These are phyloP conservation scores for Magnolia officinalis DNA, from an alignment of 164 flowering plant genomes.

Conservation along the genomic window DNA sequence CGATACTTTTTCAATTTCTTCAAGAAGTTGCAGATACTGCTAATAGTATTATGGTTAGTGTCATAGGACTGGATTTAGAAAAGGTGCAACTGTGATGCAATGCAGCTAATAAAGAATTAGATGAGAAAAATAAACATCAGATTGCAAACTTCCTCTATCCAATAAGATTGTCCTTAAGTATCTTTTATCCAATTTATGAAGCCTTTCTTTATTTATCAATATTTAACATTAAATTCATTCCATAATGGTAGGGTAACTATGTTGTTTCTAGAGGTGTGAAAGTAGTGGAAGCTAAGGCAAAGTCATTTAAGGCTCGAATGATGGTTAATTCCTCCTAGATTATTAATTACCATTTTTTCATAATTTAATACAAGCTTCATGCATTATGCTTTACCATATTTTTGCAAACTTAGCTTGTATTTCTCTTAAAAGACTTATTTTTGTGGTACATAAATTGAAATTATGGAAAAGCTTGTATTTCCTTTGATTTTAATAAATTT, in stretches of 20 bases:
- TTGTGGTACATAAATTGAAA: too few species aligned
- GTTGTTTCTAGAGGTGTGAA: slow-evolving; percentile 95
- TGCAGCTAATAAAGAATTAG: slow-evolving; percentile 88
- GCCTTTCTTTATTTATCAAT: neutral
- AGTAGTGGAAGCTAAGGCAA: slow-evolving; percentile 93
- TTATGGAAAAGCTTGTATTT: too few species aligned
- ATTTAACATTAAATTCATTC: slow-evolving; percentile 5
- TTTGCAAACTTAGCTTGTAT: too few species aligned
- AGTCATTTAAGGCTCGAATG: slow-evolving; percentile 98
- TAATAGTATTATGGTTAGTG: slow-evolving; percentile 91
- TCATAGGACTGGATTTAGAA: slow-evolving; percentile 86
- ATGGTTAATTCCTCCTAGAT: slow-evolving; percentile 42
- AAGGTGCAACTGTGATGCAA: slow-evolving; percentile 45
- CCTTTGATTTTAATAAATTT: too few species aligned
- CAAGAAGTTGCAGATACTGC: slow-evolving; percentile 99
- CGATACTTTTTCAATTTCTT: slow-evolving; percentile 10
- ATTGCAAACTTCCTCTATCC: slow-evolving; percentile 93
- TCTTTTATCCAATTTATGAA: neutral
- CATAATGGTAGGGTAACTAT: slow-evolving; percentile 71
- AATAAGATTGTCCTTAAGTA: slow-evolving; percentile 36
- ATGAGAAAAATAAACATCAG: slow-evolving; percentile 76
- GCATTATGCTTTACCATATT: too few species aligned
- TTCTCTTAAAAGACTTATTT: too few species aligned
- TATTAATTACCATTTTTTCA: neutral
- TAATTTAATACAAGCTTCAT: neutral